Evolutionary conservation across 202 grass and related monocot species (phyloP), one percentile per base, ranked within the genome.

Genomic region (Panicum hallii): DNA sequence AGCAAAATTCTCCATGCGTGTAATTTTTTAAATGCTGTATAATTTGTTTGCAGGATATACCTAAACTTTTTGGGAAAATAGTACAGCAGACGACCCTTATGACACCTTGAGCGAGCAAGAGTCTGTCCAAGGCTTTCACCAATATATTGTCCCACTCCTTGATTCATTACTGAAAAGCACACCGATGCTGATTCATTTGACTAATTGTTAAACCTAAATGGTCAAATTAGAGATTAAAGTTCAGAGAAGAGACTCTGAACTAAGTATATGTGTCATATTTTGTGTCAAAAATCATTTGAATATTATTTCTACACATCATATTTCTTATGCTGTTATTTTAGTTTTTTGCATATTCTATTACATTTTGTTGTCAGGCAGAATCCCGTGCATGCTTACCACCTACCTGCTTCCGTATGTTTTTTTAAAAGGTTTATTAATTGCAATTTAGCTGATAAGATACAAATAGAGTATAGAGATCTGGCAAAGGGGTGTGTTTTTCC

Each of bases 31-130:
- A 7, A 26, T 82, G 41, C 28, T 5, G 9, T 60, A 43, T 16
- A 63, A 43, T 50, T 34, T 34, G 23, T 19, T 10, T 81, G 54
- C 20, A 3, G 19, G 20, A 30, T 58, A 54, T 82, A 98, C 95
- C 95, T 95, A 43, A 80, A 85, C 63, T 91, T 64, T 78, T 75
- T 82, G 1, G 95, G 95, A 30, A 93, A 98, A 72, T 95, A 98
- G 71, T 95, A 93, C 54, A 98, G 17, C 36, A 98, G 86, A 49
- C 95, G 95, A 11, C 95, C 95, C 94, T 98, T 98, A 67, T 95
- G 95, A 85, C 95, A 98, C 78, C 91, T 95, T 22, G 95, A 98
- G 63, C 12, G 43, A 22, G 58, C 84, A 75, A 98, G 83, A 60
- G 91, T 92, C 60, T 98, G 79, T 71, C 95, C 87, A 77, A 98